These are phyloP conservation scores for Pyrenophora seminiperda DNA, from an alignment of 2,329 filamentous ascomycete genomes.

Conservation along the genomic window DNA sequence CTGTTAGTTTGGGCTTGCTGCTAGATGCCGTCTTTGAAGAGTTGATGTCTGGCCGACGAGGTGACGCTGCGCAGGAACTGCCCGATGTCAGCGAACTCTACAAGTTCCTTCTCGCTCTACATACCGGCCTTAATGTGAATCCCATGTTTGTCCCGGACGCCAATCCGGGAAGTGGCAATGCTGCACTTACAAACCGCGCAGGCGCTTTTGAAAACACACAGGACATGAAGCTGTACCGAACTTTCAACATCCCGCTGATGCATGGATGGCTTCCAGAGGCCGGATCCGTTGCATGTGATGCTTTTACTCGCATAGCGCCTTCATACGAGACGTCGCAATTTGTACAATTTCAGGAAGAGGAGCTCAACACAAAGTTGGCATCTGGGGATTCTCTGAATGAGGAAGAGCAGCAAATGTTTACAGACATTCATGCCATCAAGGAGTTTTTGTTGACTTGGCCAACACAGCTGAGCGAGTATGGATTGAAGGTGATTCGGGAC, in stretches of 20 bases:
- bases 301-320: conserved; percentile 74
- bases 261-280: conserved; percentile 88
- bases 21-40: conserved; percentile 93
- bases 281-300: conserved; percentile 67
- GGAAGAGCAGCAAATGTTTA: conserved; percentile 77
- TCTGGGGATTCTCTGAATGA: conserved; percentile 64
- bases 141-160: conserved; percentile 75
- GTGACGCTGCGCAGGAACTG: conserved; percentile 66
- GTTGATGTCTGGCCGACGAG: conserved; percentile 77
- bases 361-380: conserved; percentile 78
- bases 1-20: conserved; percentile 82
- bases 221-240: conserved; percentile 89
- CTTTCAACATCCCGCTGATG: conserved; percentile 84
- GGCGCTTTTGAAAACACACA: conserved; percentile 85
- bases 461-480: conserved; percentile 84
- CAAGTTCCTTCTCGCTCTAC: conserved; percentile 81
- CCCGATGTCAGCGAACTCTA: conserved; percentile 91
- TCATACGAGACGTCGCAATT: conserved; percentile 94
- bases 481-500: conserved; percentile 73
- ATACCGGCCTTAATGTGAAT: conserved; percentile 98
- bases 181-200: conserved; percentile 46
- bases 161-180: conserved; percentile 42
- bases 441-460: conserved; percentile 78
- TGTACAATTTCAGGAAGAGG: conserved; percentile 84
- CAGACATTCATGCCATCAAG: conserved; percentile 85